Evolutionary conservation across 1,284 basidiomycete species (phyloP), one percentile per base, ranked within the genome.

Genomic region (Ustilago tritici): DNA sequence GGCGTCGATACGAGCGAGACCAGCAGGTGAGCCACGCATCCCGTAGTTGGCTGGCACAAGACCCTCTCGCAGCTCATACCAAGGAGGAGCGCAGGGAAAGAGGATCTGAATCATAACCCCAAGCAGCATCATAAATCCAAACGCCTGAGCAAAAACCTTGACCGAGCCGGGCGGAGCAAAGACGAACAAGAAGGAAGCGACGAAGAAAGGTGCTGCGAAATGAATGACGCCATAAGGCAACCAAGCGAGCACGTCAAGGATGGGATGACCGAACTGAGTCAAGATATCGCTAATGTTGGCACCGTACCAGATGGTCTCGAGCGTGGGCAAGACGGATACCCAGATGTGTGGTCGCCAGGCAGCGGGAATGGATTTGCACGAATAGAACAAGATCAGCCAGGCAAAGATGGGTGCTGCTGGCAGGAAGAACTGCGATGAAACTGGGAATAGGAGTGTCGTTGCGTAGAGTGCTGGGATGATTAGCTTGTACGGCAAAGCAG

Each of bases 1-100:
- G 31, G 90, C 90, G 87, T 98, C 96, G 78, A 99, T 98, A 60
- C 96, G 92, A 12, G 92, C 92, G 8, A 99, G 90, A 1, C 96
- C 96, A 15, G 94, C 96, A 0, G 96, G 92, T 0, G 95, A 98
- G 32, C 97, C 82, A 55, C 91, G 91, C 90, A 97, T 95, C 58
- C 88, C 88, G 88, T 98, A 98, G 84, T 95, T 91, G 41, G 96
- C 96, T 0, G 96, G 96, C 0, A 93, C 96, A 36, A 98, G 90
- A 2, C 97, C 97, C 85, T 99, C 93, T 70, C 98, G 94, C 81
- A 99, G 90, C 86, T 99, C 97, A 87, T 99, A 99, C 97, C 90
- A 91, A 17, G 96, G 97, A 0, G 96, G 92, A 0, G 96, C 92
- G 83, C 95, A 98, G 0, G 96, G 97, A 69, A 99, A 90, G 34